Base-by-base conservation (phyloP, 352 stramenopile species). In the Phytopythium cucurbitacearum region DNA sequence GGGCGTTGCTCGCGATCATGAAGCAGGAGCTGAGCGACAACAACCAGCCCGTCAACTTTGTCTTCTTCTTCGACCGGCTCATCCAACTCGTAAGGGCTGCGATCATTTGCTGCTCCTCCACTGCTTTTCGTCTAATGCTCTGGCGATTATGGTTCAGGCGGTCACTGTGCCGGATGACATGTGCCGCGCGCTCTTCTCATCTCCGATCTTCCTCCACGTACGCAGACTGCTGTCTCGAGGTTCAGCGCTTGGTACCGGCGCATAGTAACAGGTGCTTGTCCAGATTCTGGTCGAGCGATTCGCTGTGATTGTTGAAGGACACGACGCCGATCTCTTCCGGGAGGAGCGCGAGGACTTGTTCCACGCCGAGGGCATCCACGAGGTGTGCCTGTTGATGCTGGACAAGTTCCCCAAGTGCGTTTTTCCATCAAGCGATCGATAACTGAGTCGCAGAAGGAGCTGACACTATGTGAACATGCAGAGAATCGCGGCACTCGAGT, bases 201-300 rank as follows among this genome's bases (percentile, higher is more conserved):
- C 82, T n/a, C 65, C 67, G 41, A 58, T 93, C 3, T 69, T 87
- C 49, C 42, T 85, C 7, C 80, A 93, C 50, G 82, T 90, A 59
- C 50, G 64, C 59, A 43, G 32, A 3, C 11, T 57, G 16, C 6
- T 54, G 39, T 16, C 5, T 2, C 39, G 7, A 43, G 4, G 39
- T 7, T 48, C 16, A 13, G 4, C 39, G 39, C 5, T n/a, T 5
- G 11, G 12, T 32, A 16, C 7, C 1, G 12, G 16, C 12, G 33
- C 4, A 34, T 8, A 44, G 11, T 7, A 13, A 21, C 42, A 9
- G 5, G 11, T 45, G n/a, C 15, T 55, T 42, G 47, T 13, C 4
- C 21, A 92, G 82, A 56, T 91, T 34, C 45, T 87, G 37, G 76
- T 85, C 3, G 64, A 87, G 53, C 69, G 80, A n/a, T 79, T 90